Evolutionary conservation across 345 rosid genomes (phyloP), one percentile per base, ranked within the genome.

Genomic region (Lepidium sativum): DNA sequence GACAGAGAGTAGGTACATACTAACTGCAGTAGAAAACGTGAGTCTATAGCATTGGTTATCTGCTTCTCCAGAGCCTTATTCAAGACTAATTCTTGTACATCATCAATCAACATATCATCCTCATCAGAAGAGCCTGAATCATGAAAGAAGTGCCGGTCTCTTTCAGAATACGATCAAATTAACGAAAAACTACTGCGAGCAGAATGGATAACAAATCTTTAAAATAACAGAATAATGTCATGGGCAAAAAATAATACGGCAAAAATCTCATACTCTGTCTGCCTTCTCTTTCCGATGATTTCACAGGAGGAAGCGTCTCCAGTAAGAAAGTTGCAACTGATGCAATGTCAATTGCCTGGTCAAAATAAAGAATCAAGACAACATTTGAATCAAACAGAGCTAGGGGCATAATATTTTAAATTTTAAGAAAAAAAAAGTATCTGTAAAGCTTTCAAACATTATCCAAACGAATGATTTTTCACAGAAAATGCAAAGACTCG

Each of bases 1-100:
- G 50, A 71, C 48, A 65, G 38, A 49, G 60, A 55, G 70, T 71
- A 62, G 32, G 61, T 49, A 54, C 78, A 66, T 83, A 95, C 99
- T 92, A 95, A 79, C 77, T 91, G 99, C 78, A 85, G 74, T 65
- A 95, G 91, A 75, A 95, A 95, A 53, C 85, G 83, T 29, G 99
- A 80, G 71, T 83, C 85, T 59, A 95, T 80, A 54, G 92, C 90
- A 80, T 79, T 81, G 47, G 64, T 77, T 71, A 95, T 91, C 79
- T 86, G 92, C 63, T 70, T 75, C 67, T 84, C 84, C 80, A 95
- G 73, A 76, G 79, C 78, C 65, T 43, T 69, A 71, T 85, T 73
- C 78, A 91, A 69, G 68, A 70, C 78, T 75, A 77, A 47, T 65
- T 74, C 85, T 72, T 60, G 82, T 43, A 13, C 50, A 52, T 80